phyloP scores from a whole-genome alignment of 2,329 filamentous ascomycete genomes.

The Exophiala bonariae region DNA sequence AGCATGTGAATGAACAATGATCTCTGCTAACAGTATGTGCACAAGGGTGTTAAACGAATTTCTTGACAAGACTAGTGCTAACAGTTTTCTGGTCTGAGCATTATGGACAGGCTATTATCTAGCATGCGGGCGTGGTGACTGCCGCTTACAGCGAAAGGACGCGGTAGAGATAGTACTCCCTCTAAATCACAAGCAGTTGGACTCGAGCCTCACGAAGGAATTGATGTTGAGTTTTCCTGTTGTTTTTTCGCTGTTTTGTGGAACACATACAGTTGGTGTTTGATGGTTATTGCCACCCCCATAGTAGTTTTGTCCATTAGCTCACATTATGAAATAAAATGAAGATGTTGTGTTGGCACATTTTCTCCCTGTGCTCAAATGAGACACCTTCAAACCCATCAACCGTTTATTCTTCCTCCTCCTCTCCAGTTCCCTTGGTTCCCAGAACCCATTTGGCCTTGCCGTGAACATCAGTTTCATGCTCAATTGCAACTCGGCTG shows the following conservation, averaged over 20 bases:
- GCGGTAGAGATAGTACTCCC: too few species aligned
- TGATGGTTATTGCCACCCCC: slow-evolving; percentile 1
- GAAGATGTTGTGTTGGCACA: slow-evolving; percentile 11
- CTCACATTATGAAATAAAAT: slow-evolving; percentile 18
- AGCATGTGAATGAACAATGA: too few species aligned
- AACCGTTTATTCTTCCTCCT: slow-evolving; percentile 40
- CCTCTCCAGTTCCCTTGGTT: slow-evolving; percentile 42
- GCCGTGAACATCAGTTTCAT: slow-evolving; percentile 48
- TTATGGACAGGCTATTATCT: too few species aligned
- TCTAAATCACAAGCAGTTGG: too few species aligned
- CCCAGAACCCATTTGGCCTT: slow-evolving; percentile 46
- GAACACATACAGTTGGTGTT: not conserved
- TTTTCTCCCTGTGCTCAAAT: slow-evolving; percentile 7
- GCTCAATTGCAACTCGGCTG: slow-evolving; percentile 53
- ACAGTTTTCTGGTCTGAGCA: too few species aligned
- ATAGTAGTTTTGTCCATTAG: slow-evolving; percentile 16
- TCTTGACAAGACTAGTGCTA: too few species aligned
- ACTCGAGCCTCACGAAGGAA: too few species aligned
- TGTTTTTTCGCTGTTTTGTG: not conserved
- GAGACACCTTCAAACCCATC: slow-evolving; percentile 12
- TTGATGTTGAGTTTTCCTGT: slow-evolving; percentile 1
- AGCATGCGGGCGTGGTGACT: too few species aligned
- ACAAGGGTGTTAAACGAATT: too few species aligned
- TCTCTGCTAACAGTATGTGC: too few species aligned
- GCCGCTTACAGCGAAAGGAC: too few species aligned